Evolutionary conservation across 495 filamentous ascomycete species (phyloP), one percentile per base, ranked within the genome.

Genomic region (Cudoniella acicularis): DNA sequence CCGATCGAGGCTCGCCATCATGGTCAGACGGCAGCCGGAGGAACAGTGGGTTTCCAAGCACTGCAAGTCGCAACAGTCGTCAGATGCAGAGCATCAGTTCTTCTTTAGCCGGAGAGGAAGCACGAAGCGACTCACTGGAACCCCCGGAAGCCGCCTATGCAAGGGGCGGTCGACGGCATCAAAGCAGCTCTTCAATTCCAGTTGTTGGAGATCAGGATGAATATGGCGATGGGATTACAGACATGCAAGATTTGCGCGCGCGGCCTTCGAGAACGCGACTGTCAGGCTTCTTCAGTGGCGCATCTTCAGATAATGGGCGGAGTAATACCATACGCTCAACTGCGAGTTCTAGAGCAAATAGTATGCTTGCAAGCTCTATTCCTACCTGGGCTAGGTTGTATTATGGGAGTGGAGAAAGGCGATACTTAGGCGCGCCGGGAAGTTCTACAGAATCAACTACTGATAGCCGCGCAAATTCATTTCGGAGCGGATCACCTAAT

Each of bases 301-400:
- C 75, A 45, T 71, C 72, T n/a, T 76, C 76, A 50, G 70, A 75
- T 27, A 76, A 75, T 64, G 51, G 54, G 1, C 64, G 67, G n/a
- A 63, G 58, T 8, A 69, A 59, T 53, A 67, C 63, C 9, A 71
- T 80, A 54, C 74, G 78, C 54, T 79, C 81, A 16, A 69, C 70
- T 49, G 49, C 64, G 20, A 77, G 77, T 71, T 76, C 79, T 20
- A 73, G 79, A 26, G 59, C 72, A 40, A 77, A 78, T 61, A 87
- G 81, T 52, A 76, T 88, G 36, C 77, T 83, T 30, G 51, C 72
- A 0, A 74, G 71, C 55, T 75, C 81, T 25, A 81, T 90, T 49
- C 85, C 85, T n/a, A 71, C 78, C 36, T 88, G 85, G 85, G 85
- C 84, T 53, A 75, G 71, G 51, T 66, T 82, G 2, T 83, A 83